phyloP scores from a whole-genome alignment of 2,329 filamentous ascomycete genomes.

The Diaporthe velutina region DNA sequence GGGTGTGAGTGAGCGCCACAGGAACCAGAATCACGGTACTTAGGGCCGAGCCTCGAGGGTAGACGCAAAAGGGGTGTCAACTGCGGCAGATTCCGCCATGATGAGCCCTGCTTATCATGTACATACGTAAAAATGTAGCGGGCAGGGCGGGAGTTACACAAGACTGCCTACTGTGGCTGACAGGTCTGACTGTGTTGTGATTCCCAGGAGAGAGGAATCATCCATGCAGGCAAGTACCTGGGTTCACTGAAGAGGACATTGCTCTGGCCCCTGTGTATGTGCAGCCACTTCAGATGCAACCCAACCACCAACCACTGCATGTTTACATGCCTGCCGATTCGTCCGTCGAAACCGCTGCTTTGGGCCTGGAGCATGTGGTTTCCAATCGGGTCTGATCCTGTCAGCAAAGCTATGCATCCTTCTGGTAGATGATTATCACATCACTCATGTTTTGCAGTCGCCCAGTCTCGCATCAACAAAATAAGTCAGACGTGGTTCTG shows the following conservation, averaged over 20 bases:
- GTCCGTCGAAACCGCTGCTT: neutral
- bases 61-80: neutral
- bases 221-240: neutral
- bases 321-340: neutral
- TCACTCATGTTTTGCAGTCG: neutral
- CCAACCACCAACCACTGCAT: neutral
- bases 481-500: neutral
- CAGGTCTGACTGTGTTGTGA: slow-evolving; percentile 21
- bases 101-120: slow-evolving; percentile 1
- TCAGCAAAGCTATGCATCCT: slow-evolving; percentile 5
- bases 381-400: slow-evolving; percentile 24
- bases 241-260: neutral
- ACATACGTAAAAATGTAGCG: neutral
- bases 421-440: neutral
- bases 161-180: neutral
- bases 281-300: neutral
- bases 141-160: neutral
- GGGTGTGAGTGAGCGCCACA: neutral
- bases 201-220: neutral
- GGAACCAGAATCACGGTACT: neutral
- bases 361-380: neutral
- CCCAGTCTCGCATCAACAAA: neutral
- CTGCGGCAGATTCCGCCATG: neutral
- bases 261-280: neutral
- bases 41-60: neutral